These are phyloP conservation scores for Rhodotorula paludigena DNA, from an alignment of 768 basidiomycete species.

Conservation along the genomic window DNA sequence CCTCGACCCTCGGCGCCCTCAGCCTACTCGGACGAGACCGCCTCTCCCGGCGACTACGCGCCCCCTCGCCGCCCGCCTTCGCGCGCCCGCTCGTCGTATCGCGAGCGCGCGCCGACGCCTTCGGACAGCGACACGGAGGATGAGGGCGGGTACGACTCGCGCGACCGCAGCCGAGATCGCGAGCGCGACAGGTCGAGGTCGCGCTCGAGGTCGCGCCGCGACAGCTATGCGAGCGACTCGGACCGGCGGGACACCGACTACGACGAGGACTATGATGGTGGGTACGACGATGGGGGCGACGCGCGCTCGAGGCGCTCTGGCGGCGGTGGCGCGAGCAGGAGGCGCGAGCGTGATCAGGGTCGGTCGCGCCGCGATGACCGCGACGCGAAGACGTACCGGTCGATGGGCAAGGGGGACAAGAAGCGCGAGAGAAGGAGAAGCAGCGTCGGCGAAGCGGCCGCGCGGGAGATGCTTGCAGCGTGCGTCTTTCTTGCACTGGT, in stretches of 20 bases:
- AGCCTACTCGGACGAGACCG: conserved; percentile 5
- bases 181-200: no score
- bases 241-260: not conserved
- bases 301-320: no score
- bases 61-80: not conserved
- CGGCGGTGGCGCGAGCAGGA: no score
- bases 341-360: no score
- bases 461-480: conserved; percentile 9
- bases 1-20: not conserved
- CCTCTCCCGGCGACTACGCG: not conserved
- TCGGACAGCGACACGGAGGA: not conserved
- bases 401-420: conserved; percentile 7
- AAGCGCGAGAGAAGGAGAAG: not conserved
- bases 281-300: no score
- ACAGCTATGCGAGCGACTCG: not conserved
- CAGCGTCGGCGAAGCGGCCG: not conserved
- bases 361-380: not conserved
- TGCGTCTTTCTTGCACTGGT: not conserved
- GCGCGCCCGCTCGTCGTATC: not conserved
- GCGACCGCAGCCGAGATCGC: not conserved
- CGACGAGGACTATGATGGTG: not conserved
- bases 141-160: not conserved
- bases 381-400: conserved; percentile 2
- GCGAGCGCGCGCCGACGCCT: not conserved
- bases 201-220: not conserved